Base-by-base conservation (phyloP, 1,139 yeast genomes). In the Taiozyma onychis region DNA sequence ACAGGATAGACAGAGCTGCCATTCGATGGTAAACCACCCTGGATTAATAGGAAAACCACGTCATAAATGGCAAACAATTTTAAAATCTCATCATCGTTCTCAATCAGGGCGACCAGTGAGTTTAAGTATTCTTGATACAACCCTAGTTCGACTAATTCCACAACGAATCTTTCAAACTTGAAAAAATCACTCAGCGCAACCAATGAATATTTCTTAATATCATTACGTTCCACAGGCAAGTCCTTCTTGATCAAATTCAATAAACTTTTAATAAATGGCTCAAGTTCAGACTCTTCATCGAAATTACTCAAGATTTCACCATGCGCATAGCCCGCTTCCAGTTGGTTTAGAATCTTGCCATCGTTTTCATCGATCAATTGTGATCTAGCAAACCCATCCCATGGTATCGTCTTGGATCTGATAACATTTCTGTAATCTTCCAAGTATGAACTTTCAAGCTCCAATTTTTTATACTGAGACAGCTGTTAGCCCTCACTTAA, bases 301-400 rank as follows among this genome's bases (percentile, higher is more conserved):
- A 39, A 24, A 21, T 37, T 37, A 14, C n/a, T 34, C 18, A 47
- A 30, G 2, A 26, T 43, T 7, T 39, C 42, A 18, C 44, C 45
- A 39, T 48, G 48, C 9, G 48, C 52, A 11, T 55, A 49, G 9
- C 51, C 51, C 35, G 79, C 80, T 63, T 86, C 95, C 59, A 88
- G 75, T 44, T 78, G 74, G 66, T 83, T 84, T 63, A 88, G 74
- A 48, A 78, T 72, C 54, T 77, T 76, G 18, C 89, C 89, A 63
- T 87, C 90, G 53, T 80, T 83, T 48, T 76, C 76, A 22, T 82
- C 70, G 44, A 91, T 75, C 46, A 84, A 80, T 46, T 81, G 83
- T 13, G 95, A 85, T 54, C 96, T 78, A 21, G 88, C 83, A 61
- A 86, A 82, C 9, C 96, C 96, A 64, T 88, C 95, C 97, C 97